Conservation (phyloP, 2,329 filamentous ascomycete species). For the Beauveria asiatica region DNA sequence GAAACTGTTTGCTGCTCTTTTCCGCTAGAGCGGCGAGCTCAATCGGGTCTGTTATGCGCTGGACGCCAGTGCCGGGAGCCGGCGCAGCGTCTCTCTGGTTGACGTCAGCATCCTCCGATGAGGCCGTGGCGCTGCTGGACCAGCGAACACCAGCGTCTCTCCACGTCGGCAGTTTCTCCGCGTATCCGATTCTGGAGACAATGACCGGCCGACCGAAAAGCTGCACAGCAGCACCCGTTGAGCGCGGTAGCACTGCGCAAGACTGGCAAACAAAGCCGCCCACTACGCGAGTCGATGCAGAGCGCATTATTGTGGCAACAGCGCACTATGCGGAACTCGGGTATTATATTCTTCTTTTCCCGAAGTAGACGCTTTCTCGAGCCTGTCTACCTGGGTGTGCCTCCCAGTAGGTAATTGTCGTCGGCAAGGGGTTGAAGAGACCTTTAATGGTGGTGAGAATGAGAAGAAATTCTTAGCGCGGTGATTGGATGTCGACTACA, state of each 20-base stretch:
- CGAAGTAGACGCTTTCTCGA: not conserved
- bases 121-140: conserved; percentile 18
- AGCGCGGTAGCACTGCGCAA: conserved; percentile 29
- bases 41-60: conserved; percentile 28
- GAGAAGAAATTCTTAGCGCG: conserved; percentile 6
- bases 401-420: not conserved
- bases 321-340: not conserved
- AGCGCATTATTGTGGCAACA: conserved; percentile 26
- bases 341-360: not conserved
- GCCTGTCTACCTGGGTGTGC: not conserved
- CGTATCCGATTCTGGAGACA: not conserved
- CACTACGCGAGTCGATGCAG: conserved; percentile 23
- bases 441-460: not conserved
- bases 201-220: conserved; percentile 19
- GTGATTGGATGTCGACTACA: not conserved
- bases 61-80: not conserved
- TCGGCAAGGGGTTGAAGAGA: not conserved
- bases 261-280: conserved; percentile 35
- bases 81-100: not conserved
- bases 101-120: not conserved
- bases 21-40: conserved; percentile 34
- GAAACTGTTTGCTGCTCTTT: conserved; percentile 34
- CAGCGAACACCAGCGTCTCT: conserved; percentile 18
- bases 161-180: not conserved
- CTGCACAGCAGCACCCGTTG: conserved; percentile 15